Conservation (phyloP, 2,329 filamentous ascomycete species). For the Colletotrichum sp. region DNA sequence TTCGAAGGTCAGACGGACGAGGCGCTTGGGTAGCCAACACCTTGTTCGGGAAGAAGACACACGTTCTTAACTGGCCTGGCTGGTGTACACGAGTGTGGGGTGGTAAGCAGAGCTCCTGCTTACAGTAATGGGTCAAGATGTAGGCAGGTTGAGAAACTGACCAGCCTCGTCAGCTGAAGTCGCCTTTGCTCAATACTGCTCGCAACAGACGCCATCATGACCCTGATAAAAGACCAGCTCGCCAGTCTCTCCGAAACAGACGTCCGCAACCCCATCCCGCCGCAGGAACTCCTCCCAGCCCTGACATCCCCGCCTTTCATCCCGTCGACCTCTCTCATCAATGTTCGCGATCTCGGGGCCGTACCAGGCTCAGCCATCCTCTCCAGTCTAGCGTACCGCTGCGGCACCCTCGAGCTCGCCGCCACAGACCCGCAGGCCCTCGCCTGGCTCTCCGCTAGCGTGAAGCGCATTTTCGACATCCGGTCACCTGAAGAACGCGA, state of each 20-base stretch:
- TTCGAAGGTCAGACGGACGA: no score
- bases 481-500: conserved; percentile 50
- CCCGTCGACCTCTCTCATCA: conserved; percentile 51
- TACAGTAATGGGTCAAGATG: not conserved
- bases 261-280: conserved; percentile 41
- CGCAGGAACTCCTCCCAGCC: conserved; percentile 37
- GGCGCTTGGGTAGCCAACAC: no score
- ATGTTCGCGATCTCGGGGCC: conserved; percentile 55
- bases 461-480: conserved; percentile 57
- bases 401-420: conserved; percentile 45
- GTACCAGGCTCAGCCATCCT: conserved; percentile 46
- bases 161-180: not conserved
- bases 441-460: conserved; percentile 39
- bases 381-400: conserved; percentile 49
- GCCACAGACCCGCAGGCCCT: conserved; percentile 31
- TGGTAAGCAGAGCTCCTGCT: not conserved
- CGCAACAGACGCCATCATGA: not conserved
- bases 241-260: conserved; percentile 44
- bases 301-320: conserved; percentile 52
- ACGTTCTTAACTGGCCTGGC: not conserved
- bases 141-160: not conserved
- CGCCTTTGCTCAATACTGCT: not conserved
- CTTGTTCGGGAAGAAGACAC: no score
- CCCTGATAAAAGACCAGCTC: not conserved
- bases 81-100: not conserved